Base-by-base conservation (phyloP, 176 grass and related monocot genomes). In the Carex cristatella region DNA sequence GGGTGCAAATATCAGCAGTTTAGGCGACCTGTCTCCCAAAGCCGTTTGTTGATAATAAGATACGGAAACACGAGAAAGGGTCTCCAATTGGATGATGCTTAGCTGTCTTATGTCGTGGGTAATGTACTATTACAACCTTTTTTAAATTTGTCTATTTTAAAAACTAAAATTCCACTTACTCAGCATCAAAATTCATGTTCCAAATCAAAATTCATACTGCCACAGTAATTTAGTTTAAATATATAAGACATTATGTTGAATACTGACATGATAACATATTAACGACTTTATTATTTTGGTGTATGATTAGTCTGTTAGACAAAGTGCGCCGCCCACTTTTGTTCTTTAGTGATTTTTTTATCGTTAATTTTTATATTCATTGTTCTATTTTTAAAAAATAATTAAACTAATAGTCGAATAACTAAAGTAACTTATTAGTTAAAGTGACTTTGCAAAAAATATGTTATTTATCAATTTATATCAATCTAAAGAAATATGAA, bases 71-170 rank as follows among this genome's bases (percentile, higher is more conserved):
- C 44, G 27, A 66, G 81, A 53, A 83, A 51, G 46, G 7, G 40
- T 69, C 80, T 82, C 81, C 81, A 83, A 83, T 28, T 68, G 81
- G 44, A 64, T 67, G 28, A 28, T 65, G 81, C 38, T 67, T 42
- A 83, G 81, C 81, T 83, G 81, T 83, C 81, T 83, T 83, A 83
- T 67, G 61, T 68, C 49, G 49, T 77, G 23, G n/a, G 10, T 55
- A 10, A 64, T 83, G 81, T 83, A 83, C 81, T 69, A 65, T 83
- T 5, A 40, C 32, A 33, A 68, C 27, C 31, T 63, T 66, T 66
- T 61, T 73, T 54, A 4, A 56, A 9, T 40, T 78, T 83, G 7
- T 32, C 14, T 18, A 51, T 65, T 48, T 48, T 1, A 8, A 4
- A 3, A 51, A 14, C 46, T 35, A 35, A 35, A 35, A 35, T 1